These are phyloP conservation scores for Quercus gilva DNA, from an alignment of 306 rosid genomes.

Conservation along the genomic window DNA sequence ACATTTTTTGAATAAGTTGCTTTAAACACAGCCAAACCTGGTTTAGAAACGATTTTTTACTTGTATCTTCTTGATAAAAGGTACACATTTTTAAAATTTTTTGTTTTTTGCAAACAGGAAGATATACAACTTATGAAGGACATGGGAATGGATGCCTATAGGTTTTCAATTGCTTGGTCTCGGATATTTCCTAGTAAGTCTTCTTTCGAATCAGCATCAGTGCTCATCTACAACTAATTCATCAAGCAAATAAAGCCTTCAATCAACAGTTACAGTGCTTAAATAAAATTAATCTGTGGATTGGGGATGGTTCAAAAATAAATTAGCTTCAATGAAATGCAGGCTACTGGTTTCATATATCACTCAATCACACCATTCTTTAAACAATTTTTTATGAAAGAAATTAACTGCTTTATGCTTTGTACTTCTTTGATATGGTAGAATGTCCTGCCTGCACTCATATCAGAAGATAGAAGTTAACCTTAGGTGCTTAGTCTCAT, in stretches of 20 bases:
- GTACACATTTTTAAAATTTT: not conserved
- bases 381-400: not conserved
- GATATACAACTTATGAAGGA: conserved; percentile 86
- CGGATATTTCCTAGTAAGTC: conserved; percentile 81
- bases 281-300: not conserved
- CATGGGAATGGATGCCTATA: conserved; percentile 84
- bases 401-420: not conserved
- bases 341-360: not conserved
- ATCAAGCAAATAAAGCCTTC: not conserved
- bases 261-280: not conserved
- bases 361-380: not conserved
- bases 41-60: not conserved
- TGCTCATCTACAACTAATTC: not conserved
- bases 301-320: not conserved
- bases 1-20: not conserved
- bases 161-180: conserved; percentile 93
- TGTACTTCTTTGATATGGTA: not conserved
- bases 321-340: not conserved
- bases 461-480: not conserved
- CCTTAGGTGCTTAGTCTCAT: not conserved
- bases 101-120: conserved; percentile 41
- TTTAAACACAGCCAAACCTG: not conserved
- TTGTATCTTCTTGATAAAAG: not conserved
- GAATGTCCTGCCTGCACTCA: not conserved
- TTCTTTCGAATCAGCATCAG: not conserved